A percentile compares a stretch with the other conserved stretches of the same genome.
phyloP scores from a whole-genome alignment of 495 filamentous ascomycete genomes.

The Aspergillus mulundensis region DNA sequence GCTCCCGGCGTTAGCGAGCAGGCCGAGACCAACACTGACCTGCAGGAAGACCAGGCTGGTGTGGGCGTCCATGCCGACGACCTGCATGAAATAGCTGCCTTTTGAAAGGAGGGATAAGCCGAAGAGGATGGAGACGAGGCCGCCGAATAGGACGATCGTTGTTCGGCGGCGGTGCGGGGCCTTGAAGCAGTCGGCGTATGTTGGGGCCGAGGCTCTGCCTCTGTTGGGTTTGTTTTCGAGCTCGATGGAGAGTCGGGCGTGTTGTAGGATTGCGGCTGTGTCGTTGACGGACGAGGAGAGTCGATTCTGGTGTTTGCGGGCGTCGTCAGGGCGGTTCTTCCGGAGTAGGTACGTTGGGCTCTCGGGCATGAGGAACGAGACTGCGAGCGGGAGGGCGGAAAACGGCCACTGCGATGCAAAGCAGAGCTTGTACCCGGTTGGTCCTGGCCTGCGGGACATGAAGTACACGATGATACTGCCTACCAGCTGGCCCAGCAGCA shows the following conservation, averaged over 20 bases:
- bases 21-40: conserved; percentile 27
- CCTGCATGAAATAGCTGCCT: conserved; percentile 33
- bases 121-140: conserved; percentile 27
- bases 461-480: conserved; percentile 39
- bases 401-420: conserved; percentile 36
- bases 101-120: conserved; percentile 30
- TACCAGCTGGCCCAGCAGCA: conserved; percentile 40
- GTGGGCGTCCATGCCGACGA: conserved; percentile 28
- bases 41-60: conserved; percentile 32
- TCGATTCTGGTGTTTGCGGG: conserved; percentile 32
- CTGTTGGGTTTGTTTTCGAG: conserved; percentile 21
- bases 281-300: conserved; percentile 14
- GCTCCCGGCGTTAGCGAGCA: conserved; percentile 29
- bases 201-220: conserved; percentile 18
- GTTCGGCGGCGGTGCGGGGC: conserved; percentile 45
- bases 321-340: conserved; percentile 58
- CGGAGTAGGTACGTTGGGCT: conserved; percentile 70
- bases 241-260: conserved; percentile 21
- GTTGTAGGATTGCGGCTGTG: conserved; percentile 16
- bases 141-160: conserved; percentile 41
- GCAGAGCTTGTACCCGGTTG: conserved; percentile 23
- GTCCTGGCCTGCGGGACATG: conserved; percentile 15
- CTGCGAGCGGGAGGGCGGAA: conserved; percentile 48
- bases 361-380: conserved; percentile 70
- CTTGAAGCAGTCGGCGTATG: conserved; percentile 41